Base-by-base conservation (phyloP, 2,329 filamentous ascomycete genomes). In the Metarhizium anisopliae region DNA sequence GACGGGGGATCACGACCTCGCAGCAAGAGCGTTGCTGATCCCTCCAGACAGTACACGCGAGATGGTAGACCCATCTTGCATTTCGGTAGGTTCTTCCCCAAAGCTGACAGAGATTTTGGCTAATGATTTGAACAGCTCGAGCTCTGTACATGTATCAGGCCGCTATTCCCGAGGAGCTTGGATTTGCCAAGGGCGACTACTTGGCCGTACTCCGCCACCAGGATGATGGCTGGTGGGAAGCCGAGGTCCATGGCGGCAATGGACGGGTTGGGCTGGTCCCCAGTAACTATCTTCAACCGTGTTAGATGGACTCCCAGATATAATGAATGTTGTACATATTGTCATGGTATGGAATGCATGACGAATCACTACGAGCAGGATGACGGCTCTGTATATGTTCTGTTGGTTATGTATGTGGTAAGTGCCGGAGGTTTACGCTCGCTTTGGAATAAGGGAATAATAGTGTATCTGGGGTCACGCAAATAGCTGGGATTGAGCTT, bases 151-250 rank as follows among this genome's bases (percentile, higher is more conserved):
- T 90, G 76, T 99, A 99, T 70, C 85, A 88, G 66, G 91, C 94
- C 2, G 93, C 91, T 25, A 99, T 99, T 57, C 90, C 93, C 0
- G 94, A 97, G 68, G 95, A 99, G 72, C 76, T 99, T 20, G 87
- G 88, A 14, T 99, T 99, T 70, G 79, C 80, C 50, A 99, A 99
- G 75, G 92, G 92, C 51, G 95, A 99, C 67, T 84, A 93, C 57
- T 78, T 99, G 14, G 90, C 93, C 2, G 85, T 99, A 14, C 77
- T 96, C 50, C 82, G 92, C 58, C 84, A 95, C 65, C 94, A 99
- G 72, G 94, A 99, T 68, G 94, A 99, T 67, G 94, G 94, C 20
- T 99, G 94, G 94, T 99, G 95, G 94, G 94, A 99, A 74, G 95
- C 95, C 13, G 93, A 96, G 70, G 83, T 96, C 45, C 89, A 92